A percentile compares a stretch with the other conserved stretches of the same genome.
Evolutionary conservation across 2,329 filamentous ascomycete genomes (phyloP).

Genomic region (Teratosphaeria destructans): DNA sequence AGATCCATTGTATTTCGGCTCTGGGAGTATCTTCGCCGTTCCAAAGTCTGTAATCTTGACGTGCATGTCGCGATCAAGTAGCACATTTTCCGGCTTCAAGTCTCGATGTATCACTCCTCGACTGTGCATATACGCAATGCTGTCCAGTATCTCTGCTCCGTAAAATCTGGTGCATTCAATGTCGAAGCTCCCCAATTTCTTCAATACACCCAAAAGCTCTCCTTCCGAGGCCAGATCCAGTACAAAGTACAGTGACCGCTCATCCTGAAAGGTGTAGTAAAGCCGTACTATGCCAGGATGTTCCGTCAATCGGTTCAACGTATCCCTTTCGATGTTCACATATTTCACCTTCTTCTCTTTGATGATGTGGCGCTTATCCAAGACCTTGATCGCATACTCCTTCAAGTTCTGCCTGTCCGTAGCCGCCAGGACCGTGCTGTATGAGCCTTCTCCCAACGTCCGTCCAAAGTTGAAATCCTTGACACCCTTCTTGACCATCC

Average conservation of each 20-base stretch:
- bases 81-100: constrained; percentile 91
- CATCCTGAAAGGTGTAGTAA: constrained; percentile 98
- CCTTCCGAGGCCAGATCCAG: constrained; percentile 86
- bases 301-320: constrained; percentile 86
- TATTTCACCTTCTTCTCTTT: constrained; percentile 99
- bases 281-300: constrained; percentile 92
- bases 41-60: constrained; percentile 99
- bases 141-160: constrained; percentile 87
- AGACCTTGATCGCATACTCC: constrained; percentile 95
- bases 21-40: constrained; percentile 78
- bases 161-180: constrained; percentile 92
- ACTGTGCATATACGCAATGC: constrained; percentile 96
- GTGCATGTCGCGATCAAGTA: constrained; percentile 91
- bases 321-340: constrained; percentile 99
- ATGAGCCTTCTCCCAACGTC: constrained; percentile 88
- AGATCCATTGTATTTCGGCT: constrained; percentile 31
- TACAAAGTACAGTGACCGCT: constrained; percentile 91
- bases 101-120: constrained; percentile 94
- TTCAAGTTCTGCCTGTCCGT: constrained; percentile 89
- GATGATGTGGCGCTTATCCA: constrained; percentile 98
- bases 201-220: constrained; percentile 82
- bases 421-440: constrained; percentile 88
- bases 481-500: constrained; percentile 90
- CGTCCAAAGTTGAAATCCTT: constrained; percentile 92
- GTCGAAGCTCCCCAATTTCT: constrained; percentile 90